These are phyloP conservation scores for carrot (Daucus carota) DNA, from an alignment of 129 eudicot species.

Conservation along the genomic window DH1_v3.0 NC_030386.2:520001-520500, in stretches of 20 bases:
- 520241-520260: conserved; percentile 16
- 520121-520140: conserved; percentile 13
- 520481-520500: too few relatives aligned
- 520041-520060: conserved; percentile 48
- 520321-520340: conserved; percentile 37
- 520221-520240: conserved; percentile 8
- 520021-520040: conserved; percentile 34
- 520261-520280: conserved; percentile 21
- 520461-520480: too few relatives aligned
- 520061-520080: conserved; percentile 48
- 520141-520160: conserved; percentile 31
- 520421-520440: conserved; percentile 5
- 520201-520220: conserved; percentile 29
- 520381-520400: conserved; percentile 34
- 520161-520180: conserved; percentile 45
- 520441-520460: conserved; percentile 34
- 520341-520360: conserved; percentile 19
- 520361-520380: conserved; percentile 29
- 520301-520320: conserved; percentile 39
- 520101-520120: conserved; percentile 31
- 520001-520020: conserved; percentile 41
- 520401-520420: neutral
- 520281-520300: conserved; percentile 28
- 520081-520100: conserved; percentile 33
- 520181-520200: conserved; percentile 38